Conservation (phyloP, 208 protist genomes). For the Angomonas ambiguus region DNA sequence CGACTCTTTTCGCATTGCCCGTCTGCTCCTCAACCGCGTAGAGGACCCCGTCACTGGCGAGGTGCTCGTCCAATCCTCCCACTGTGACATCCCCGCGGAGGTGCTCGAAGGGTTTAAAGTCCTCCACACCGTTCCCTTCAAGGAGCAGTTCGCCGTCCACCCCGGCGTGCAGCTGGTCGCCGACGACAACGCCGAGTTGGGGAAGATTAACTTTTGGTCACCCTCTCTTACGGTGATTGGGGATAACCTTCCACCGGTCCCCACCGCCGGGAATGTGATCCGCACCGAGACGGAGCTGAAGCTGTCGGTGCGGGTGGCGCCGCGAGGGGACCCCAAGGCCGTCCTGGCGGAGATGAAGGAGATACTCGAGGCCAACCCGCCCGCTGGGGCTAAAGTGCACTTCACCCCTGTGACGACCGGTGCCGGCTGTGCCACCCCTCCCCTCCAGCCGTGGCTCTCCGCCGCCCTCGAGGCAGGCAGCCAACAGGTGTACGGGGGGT, state of each 20-base stretch:
- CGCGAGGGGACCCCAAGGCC: constrained; percentile 45
- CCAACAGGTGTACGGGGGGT: constrained; percentile 68
- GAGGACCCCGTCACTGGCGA: constrained; percentile 91
- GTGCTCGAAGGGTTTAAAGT: constrained; percentile 33
- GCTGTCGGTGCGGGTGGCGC: constrained; percentile 92
- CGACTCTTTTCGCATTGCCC: constrained; percentile 90
- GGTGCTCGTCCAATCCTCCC: constrained; percentile 73
- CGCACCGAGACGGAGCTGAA: constrained; percentile 86
- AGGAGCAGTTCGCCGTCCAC: constrained; percentile 47
- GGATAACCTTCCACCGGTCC: constrained; percentile 75
- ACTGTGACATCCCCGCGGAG: constrained; percentile 85
- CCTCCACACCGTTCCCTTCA: constrained; percentile 60
- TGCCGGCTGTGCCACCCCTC: constrained; percentile 84
- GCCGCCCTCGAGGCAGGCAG: constrained; percentile 74
- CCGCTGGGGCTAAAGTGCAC: constrained; percentile 87
- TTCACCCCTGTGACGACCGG: constrained; percentile 54
- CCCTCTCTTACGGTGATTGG: constrained; percentile 90
- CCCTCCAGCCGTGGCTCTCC: constrained; percentile 73
- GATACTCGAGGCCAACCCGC: constrained; percentile 83
- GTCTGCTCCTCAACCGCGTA: constrained; percentile 85
- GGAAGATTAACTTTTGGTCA: constrained; percentile 91
- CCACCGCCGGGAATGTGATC: constrained; percentile 92
- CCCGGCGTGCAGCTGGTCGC: constrained; percentile 31
- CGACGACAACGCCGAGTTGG: constrained; percentile 64
- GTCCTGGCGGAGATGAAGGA: constrained; percentile 55